Evolutionary conservation across 2,329 filamentous ascomycete genomes (phyloP).

Genomic region (Aspergillus tubingensis): DNA sequence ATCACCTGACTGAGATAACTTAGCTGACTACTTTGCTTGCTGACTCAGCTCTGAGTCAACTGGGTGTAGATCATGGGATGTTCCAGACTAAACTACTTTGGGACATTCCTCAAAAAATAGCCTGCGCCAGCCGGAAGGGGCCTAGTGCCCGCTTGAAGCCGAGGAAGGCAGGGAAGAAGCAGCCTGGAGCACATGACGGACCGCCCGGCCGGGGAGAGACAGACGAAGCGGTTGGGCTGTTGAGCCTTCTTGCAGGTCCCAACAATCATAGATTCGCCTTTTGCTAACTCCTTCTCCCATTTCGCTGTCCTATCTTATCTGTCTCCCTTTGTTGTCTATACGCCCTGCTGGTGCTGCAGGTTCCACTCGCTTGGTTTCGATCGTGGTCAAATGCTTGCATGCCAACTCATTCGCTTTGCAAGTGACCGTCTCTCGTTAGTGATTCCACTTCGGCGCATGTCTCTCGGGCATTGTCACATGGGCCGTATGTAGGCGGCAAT

Average conservation of each 20-base stretch:
- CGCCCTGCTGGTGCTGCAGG: not conserved
- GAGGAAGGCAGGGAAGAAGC: conserved; percentile 2
- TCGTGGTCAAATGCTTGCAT: conserved; percentile 6
- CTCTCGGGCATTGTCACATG: conserved; percentile 37
- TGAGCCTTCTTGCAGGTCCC: conserved; percentile 18
- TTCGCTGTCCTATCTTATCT: not conserved
- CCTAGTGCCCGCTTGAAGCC: conserved; percentile 12
- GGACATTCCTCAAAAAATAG: not conserved
- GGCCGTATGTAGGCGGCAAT: conserved; percentile 36
- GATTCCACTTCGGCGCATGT: conserved; percentile 18
- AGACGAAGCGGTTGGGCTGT: conserved; percentile 21
- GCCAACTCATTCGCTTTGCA: not conserved
- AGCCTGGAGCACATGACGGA: conserved; percentile 8
- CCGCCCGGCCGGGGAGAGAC: not conserved
- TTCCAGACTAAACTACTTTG: not conserved
- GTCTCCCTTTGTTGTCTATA: not conserved
- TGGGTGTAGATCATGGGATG: not conserved
- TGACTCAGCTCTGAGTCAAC: conserved; percentile 8
- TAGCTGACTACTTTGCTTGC: not conserved
- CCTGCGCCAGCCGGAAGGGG: not conserved
- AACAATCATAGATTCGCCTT: conserved; percentile 12
- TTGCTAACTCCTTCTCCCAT: conserved; percentile 5
- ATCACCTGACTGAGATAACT: not conserved
- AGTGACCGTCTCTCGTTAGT: conserved; percentile 11
- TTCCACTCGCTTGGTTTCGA: conserved; percentile 9